A percentile compares a stretch with the other conserved stretches of the same genome.
These are phyloP conservation scores for Peterozyma toletana DNA, from an alignment of 805 yeast species.

Conservation along the genomic window DNA sequence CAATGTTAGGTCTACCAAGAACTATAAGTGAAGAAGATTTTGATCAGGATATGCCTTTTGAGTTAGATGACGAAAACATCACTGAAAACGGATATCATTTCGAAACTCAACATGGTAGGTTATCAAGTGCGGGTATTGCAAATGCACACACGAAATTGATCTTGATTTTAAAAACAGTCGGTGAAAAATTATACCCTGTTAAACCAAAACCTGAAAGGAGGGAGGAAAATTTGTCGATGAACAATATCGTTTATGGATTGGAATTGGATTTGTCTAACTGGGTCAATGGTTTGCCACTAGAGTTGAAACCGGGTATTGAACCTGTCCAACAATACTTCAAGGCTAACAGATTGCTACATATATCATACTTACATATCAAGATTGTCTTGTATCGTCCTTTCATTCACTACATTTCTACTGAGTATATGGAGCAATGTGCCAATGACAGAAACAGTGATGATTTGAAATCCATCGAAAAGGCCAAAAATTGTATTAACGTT, in stretches of 20 bases:
- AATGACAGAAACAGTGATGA: conserved; percentile 27
- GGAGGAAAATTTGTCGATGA: conserved; percentile 25
- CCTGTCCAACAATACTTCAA: conserved; percentile 61
- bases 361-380: conserved; percentile 70
- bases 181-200: conserved; percentile 69
- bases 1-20: conserved; percentile 80
- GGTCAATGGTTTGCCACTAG: conserved; percentile 64
- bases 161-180: conserved; percentile 62
- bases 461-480: conserved; percentile 61
- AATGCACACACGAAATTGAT: conserved; percentile 78
- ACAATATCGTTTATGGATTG: conserved; percentile 45
- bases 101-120: conserved; percentile 35
- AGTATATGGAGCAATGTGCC: conserved; percentile 18
- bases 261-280: conserved; percentile 67
- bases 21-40: conserved; percentile 71
- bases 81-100: conserved; percentile 51
- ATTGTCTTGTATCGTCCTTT: conserved; percentile 82
- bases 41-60: conserved; percentile 81
- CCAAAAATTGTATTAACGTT: conserved; percentile 76
- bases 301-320: conserved; percentile 62
- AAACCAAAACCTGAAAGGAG: conserved; percentile 22
- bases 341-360: conserved; percentile 68
- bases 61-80: conserved; percentile 81
- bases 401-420: conserved; percentile 72
- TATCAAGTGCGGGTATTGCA: conserved; percentile 73